Conservation (phyloP, 495 filamentous ascomycete genomes). For the Xylaria longipes region DNA sequence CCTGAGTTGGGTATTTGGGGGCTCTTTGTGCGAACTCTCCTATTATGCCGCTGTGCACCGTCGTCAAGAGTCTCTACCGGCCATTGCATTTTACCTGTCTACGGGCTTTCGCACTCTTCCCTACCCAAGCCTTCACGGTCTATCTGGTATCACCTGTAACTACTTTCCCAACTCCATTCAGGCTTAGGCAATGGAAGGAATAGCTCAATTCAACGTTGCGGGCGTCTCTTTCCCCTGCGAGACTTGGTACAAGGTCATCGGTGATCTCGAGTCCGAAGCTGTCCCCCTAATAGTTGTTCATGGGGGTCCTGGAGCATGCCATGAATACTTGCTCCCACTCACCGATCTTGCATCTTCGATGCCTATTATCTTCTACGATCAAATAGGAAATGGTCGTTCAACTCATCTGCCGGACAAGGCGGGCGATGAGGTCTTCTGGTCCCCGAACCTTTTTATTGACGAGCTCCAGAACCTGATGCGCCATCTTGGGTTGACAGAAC, state of each 20-base stretch:
- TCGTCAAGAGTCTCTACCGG: too few species aligned
- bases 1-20: too few species aligned
- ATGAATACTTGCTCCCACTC: constrained; percentile 51
- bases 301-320: constrained; percentile 54
- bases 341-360: constrained; percentile 41
- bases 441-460: constrained; percentile 49
- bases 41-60: too few species aligned
- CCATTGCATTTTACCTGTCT: too few species aligned
- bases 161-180: too few species aligned
- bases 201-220: constrained; percentile 35
- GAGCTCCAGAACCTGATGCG: constrained; percentile 58
- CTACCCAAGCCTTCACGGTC: too few species aligned
- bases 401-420: constrained; percentile 52
- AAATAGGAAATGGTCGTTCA: constrained; percentile 56
- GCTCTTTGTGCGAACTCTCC: too few species aligned
- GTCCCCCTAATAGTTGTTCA: constrained; percentile 53
- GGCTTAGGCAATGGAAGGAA: too few species aligned
- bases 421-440: constrained; percentile 56
- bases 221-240: constrained; percentile 34
- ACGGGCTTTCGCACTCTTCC: too few species aligned
- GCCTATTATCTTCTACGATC: constrained; percentile 60
- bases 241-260: constrained; percentile 48
- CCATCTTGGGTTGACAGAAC: constrained; percentile 44
- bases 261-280: constrained; percentile 35
- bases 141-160: too few species aligned